Evolutionary conservation across 768 basidiomycete species (phyloP), one percentile per base, ranked within the genome.

Genomic region (Paxillus rubicundulus): DNA sequence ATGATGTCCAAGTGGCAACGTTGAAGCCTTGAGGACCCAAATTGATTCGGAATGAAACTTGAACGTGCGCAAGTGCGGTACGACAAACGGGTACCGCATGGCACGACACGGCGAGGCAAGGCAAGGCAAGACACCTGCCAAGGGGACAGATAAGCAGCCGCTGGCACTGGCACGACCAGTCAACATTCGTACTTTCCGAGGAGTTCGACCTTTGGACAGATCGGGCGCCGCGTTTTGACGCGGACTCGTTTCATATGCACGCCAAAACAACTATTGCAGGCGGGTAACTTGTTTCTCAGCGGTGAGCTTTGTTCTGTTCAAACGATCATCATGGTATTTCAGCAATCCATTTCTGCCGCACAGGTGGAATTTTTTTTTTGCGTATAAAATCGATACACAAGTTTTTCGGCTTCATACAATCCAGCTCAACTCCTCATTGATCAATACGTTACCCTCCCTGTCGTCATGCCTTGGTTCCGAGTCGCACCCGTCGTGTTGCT

Each of bases 391-490:
- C 42, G 24, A 12, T 28, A 27, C 6, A 24, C 24, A 24, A 24
- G 24, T 24, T 5, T 4, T 6, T 6, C 24, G 24, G 24, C 24
- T 14, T 43, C 18, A 12, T 10, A 21, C 10, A 12, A 16, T 16
- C n/a, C 21, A 42, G 10, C 7, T 42, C 20, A 4, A 27, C 41
- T 20, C 27, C 20, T n/a, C 30, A 18, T 9, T 44, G n/a, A 28
- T 13, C 28, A 3, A 24, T 24, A 24, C 24, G 24, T 24, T 24
- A 24, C 21, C 14, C 12, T 37, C 14, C 27, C 28, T 28, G 16
- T 13, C 39, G 21, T 20, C 13, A 59, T 58, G 58, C 18, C 45
- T 39, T 53, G 51, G 49, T 39, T 45, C 4, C 49, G 46, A 34
- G 41, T 45, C 10, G 28, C 47, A 39, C 43, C 51, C 33, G 30